Percentiles rank a stretch among this genome's conserved stretches.
Conservation (phyloP, 2,329 filamentous ascomycete species). For the Exophiala oligosperma region DNA sequence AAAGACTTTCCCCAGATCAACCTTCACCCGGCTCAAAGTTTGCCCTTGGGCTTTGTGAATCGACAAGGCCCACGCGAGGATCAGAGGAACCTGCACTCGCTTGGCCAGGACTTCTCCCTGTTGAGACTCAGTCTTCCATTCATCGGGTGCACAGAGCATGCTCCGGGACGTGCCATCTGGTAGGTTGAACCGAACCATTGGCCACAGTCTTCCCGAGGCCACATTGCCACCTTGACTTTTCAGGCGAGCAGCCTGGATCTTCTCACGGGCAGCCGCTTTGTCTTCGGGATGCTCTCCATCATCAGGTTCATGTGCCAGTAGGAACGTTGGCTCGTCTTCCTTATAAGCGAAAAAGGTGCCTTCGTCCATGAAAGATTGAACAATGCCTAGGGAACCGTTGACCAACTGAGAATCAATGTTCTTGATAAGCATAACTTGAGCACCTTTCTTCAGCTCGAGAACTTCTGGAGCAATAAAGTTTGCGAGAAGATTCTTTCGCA, state of each 20-base stretch:
- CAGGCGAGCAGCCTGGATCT: conserved; percentile 53
- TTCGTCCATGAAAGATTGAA: conserved; percentile 77
- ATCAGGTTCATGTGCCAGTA: conserved; percentile 40
- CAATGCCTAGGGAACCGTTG: conserved; percentile 88
- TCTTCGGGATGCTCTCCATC: conserved; percentile 49
- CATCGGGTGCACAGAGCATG: conserved; percentile 80
- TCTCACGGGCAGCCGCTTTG: conserved; percentile 49
- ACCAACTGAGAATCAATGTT: conserved; percentile 93
- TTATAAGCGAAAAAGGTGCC: conserved; percentile 60
- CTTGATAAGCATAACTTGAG: conserved; percentile 99
- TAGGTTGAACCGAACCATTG: conserved; percentile 79
- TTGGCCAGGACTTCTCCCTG: conserved; percentile 91
- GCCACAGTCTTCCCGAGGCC: conserved; percentile 62
- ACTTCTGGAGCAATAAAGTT: conserved; percentile 91
- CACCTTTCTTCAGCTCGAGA: conserved; percentile 82
- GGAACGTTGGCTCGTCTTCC: conserved; percentile 58
- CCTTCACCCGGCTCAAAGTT: conserved; percentile 89
- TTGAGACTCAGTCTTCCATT: conserved; percentile 97
- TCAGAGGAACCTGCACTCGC: conserved; percentile 78
- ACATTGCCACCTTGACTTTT: conserved; percentile 49
- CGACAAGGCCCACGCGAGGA: conserved; percentile 92
- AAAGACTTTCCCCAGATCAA: conserved; percentile 88
- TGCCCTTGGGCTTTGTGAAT: conserved; percentile 99
- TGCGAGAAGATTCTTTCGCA: conserved; percentile 74
- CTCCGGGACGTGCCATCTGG: conserved; percentile 74